A percentile compares a stretch with the other conserved stretches of the same genome.
These are phyloP conservation scores for Vitis hybrid DNA, from an alignment of 177 flowering plant genomes.

Conservation along the genomic window DNA sequence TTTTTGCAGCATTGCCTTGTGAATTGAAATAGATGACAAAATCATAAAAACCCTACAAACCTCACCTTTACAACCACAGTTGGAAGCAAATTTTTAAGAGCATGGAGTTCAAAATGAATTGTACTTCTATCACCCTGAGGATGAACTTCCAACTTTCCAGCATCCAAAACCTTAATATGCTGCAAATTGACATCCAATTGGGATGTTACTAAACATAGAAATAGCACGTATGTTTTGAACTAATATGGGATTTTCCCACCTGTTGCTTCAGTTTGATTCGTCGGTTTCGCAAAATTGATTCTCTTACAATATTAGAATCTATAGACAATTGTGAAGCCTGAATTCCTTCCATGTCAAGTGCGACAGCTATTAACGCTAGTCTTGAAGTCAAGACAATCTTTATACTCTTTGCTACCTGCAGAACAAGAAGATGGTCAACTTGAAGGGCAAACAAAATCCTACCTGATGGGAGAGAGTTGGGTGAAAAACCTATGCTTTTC, in stretches of 20 bases:
- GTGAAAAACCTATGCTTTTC: neutral
- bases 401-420: slow-evolving; percentile 82
- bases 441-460: neutral
- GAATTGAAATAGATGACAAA: neutral
- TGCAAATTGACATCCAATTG: slow-evolving; percentile 27
- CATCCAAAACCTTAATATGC: slow-evolving; percentile 57
- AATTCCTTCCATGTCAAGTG: slow-evolving; percentile 67
- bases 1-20: too few species aligned
- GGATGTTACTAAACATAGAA: slow-evolving; percentile 8
- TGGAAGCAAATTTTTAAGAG: slow-evolving; percentile 56
- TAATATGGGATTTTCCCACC: slow-evolving; percentile 32
- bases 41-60: neutral
- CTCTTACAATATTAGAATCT: slow-evolving; percentile 52
- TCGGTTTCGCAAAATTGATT: slow-evolving; percentile 59
- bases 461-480: neutral
- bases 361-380: slow-evolving; percentile 53
- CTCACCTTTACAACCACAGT: slow-evolving; percentile 77
- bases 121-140: slow-evolving; percentile 51
- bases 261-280: slow-evolving; percentile 49
- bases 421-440: slow-evolving; percentile 5
- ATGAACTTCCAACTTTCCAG: slow-evolving; percentile 49
- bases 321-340: slow-evolving; percentile 53
- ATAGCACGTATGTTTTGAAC: neutral
- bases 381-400: slow-evolving; percentile 53
- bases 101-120: slow-evolving; percentile 64